A percentile compares a stretch with the other conserved stretches of the same genome.
These are phyloP conservation scores for Amanita pseudoporphyria DNA, from an alignment of 768 basidiomycete species.

Conservation along the genomic window DNA sequence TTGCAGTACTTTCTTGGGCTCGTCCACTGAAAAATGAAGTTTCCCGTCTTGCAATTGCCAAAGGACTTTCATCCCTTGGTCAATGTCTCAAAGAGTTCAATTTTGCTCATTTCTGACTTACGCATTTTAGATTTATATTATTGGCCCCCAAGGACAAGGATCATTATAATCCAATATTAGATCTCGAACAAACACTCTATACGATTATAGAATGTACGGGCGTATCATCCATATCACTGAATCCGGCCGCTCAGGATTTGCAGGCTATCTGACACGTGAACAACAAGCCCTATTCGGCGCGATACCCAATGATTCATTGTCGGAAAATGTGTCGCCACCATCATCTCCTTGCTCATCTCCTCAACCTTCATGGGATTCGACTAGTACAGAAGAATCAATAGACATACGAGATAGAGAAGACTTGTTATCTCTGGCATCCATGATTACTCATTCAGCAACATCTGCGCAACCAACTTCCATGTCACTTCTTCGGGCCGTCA, in stretches of 20 bases:
- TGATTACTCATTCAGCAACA: slow-evolving; percentile 18
- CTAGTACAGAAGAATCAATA: slow-evolving; percentile 18
- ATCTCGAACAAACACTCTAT: slow-evolving; percentile 61
- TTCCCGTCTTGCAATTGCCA: slow-evolving; percentile 1
- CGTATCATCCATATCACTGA: neutral
- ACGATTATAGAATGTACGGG: slow-evolving; percentile 62
- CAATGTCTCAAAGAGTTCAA: slow-evolving; percentile 8
- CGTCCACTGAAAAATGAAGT: neutral
- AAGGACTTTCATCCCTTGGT: slow-evolving; percentile 5
- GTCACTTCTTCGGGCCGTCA: slow-evolving; percentile 45
- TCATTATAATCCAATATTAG: slow-evolving; percentile 80
- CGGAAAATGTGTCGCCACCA: slow-evolving; percentile 28
- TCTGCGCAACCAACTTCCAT: slow-evolving; percentile 16
- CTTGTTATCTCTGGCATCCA: slow-evolving; percentile 21
- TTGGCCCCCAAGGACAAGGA: slow-evolving; percentile 78
- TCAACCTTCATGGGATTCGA: slow-evolving; percentile 22
- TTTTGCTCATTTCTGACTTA: neutral
- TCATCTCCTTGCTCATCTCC: slow-evolving; percentile 30
- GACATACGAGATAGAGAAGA: slow-evolving; percentile 16
- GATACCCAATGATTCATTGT: slow-evolving; percentile 40
- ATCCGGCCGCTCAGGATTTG: slow-evolving; percentile 9
- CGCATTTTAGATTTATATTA: slow-evolving; percentile 51
- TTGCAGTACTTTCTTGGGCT: slow-evolving; percentile 3
- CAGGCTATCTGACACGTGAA: slow-evolving; percentile 59
- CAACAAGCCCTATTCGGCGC: slow-evolving; percentile 63